phyloP scores from a whole-genome alignment of 1,284 basidiomycete genomes.

The Thelephora terrestris region DNA sequence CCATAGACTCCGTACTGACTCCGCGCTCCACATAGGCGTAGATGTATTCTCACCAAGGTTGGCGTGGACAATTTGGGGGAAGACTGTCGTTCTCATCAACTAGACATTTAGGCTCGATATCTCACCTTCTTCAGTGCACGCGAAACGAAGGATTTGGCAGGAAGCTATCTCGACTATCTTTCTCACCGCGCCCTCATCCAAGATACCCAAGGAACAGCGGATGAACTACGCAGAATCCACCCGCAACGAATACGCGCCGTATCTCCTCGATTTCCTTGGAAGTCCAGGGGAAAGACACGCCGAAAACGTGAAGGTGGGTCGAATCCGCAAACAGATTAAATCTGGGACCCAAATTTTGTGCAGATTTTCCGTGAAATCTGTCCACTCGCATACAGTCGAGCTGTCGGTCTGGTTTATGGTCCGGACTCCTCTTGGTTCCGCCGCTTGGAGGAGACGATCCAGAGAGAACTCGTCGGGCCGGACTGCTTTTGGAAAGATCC shows the following conservation, averaged over 20 bases:
- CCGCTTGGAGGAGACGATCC: conserved; percentile 41
- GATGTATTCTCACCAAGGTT: conserved; percentile 73
- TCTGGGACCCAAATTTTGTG: neutral
- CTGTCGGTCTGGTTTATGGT: conserved; percentile 35
- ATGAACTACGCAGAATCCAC: conserved; percentile 54
- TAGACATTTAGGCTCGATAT: conserved; percentile 43
- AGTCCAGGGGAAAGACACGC: conserved; percentile 67
- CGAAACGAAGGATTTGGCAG: conserved; percentile 73
- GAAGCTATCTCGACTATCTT: conserved; percentile 66
- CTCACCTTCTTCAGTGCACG: conserved; percentile 50
- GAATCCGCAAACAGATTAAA: neutral
- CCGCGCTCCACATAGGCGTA: conserved; percentile 34
- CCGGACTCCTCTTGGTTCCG: conserved; percentile 37
- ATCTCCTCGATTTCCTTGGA: conserved; percentile 59
- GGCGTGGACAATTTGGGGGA: conserved; percentile 2
- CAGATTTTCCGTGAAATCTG: conserved; percentile 66
- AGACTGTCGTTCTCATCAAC: neutral
- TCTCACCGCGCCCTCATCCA: conserved; percentile 48
- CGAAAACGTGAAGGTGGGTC: conserved; percentile 67
- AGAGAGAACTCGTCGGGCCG: conserved; percentile 48
- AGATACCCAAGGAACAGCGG: conserved; percentile 49
- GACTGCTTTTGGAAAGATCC: conserved; percentile 57
- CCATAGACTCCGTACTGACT: conserved; percentile 3
- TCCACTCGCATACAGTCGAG: conserved; percentile 38
- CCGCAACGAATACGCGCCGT: conserved; percentile 59